Conservation (phyloP, 2,329 filamentous ascomycete species). For the Alternaria incomplexa region DNA sequence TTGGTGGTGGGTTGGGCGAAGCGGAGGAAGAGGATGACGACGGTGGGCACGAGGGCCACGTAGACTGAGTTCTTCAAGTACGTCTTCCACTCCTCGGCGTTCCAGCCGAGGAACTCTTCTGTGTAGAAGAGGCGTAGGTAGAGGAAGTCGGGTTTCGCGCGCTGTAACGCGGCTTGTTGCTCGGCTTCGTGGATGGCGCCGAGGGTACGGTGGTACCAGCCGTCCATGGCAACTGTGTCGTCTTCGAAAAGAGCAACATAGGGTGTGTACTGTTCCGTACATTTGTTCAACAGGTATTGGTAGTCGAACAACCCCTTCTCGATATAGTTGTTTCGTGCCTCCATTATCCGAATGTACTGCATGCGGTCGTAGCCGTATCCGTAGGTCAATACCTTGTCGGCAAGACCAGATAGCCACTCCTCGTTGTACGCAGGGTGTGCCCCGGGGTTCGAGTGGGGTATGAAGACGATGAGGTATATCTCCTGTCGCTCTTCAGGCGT, state of each 20-base stretch:
- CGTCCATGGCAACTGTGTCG: slow-evolving; percentile 55
- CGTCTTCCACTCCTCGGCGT: slow-evolving; percentile 49
- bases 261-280: slow-evolving; percentile 45
- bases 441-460: slow-evolving; percentile 52
- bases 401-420: slow-evolving; percentile 49
- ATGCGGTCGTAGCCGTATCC: slow-evolving; percentile 41
- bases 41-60: slow-evolving; percentile 24
- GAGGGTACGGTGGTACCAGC: slow-evolving; percentile 54
- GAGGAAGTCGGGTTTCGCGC: slow-evolving; percentile 40
- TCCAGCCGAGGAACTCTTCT: slow-evolving; percentile 55
- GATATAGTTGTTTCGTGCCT: slow-evolving; percentile 33
- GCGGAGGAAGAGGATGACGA: slow-evolving; percentile 35
- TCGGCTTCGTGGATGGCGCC: slow-evolving; percentile 46
- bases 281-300: slow-evolving; percentile 50
- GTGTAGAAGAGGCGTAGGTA: slow-evolving; percentile 58
- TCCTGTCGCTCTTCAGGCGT: slow-evolving; percentile 49
- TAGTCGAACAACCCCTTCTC: slow-evolving; percentile 56
- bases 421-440: slow-evolving; percentile 51
- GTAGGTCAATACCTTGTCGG: slow-evolving; percentile 53
- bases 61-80: slow-evolving; percentile 47
- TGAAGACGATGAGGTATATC: slow-evolving; percentile 53
- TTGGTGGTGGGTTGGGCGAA: slow-evolving; percentile 24
- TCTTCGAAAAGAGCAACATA: slow-evolving; percentile 57
- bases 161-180: slow-evolving; percentile 29
- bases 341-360: slow-evolving; percentile 44